phyloP scores from a whole-genome alignment of 2,329 filamentous ascomycete species.

The Helotiales sp. region DNA sequence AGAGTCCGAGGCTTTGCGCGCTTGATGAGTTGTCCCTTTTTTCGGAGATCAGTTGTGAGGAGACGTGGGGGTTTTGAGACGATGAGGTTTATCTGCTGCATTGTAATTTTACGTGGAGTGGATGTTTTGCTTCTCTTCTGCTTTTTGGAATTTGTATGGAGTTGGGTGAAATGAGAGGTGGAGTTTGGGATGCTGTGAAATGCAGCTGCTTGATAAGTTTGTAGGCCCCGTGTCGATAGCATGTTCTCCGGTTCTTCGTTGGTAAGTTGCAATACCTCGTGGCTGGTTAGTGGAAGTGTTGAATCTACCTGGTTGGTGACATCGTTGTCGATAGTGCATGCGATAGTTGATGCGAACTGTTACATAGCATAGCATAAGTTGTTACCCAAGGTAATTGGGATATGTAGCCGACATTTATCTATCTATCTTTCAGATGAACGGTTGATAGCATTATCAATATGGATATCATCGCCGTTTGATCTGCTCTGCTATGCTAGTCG shows the following conservation, averaged over 20 bases:
- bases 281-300: no score
- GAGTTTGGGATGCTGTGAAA: not conserved
- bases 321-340: not conserved
- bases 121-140: not conserved
- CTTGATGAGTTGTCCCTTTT: not conserved
- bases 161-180: not conserved
- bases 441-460: no score
- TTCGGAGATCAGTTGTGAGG: not conserved
- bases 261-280: no score
- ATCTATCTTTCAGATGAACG: no score
- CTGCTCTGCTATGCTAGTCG: no score
- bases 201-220: not conserved
- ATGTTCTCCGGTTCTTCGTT: not conserved
- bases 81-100: no score
- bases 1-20: not conserved
- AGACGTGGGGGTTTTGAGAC: not conserved
- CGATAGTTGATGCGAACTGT: not conserved
- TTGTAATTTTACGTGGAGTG: no score
- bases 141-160: not conserved
- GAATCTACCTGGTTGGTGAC: not conserved
- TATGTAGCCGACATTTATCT: no score
- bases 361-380: not conserved
- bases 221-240: not conserved
- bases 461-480: no score
- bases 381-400: no score